Evolutionary conservation across 768 basidiomycete genomes (phyloP).

Genomic region (Amanita phalloides): DNA sequence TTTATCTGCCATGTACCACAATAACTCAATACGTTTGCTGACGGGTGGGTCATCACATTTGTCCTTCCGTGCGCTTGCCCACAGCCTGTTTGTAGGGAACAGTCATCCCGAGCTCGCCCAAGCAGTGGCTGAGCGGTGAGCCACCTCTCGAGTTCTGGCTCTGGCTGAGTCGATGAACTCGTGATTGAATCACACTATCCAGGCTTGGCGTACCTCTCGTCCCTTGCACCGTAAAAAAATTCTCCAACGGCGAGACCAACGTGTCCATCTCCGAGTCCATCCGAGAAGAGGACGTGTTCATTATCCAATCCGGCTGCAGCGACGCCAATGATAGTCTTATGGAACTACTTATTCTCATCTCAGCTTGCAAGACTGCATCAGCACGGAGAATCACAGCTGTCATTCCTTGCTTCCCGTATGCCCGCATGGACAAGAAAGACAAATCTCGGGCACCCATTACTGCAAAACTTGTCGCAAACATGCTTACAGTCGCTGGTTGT

Average conservation of each 20-base stretch:
- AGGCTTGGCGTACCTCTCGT: conserved; percentile 87
- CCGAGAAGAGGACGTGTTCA: conserved; percentile 97
- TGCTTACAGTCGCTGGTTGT: conserved; percentile 93
- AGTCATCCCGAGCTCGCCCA: conserved; percentile 97
- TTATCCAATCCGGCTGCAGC: conserved; percentile 83
- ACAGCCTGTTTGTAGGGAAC: conserved; percentile 53
- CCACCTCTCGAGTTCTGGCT: conserved; percentile 35
- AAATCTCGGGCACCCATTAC: conserved; percentile 94
- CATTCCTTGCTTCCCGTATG: conserved; percentile 96
- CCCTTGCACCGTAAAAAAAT: conserved; percentile 78
- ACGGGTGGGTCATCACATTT: conserved; percentile 37
- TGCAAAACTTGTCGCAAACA: conserved; percentile 96
- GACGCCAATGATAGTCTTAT: conserved; percentile 96
- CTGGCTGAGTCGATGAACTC: conserved; percentile 33
- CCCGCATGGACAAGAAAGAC: conserved; percentile 97
- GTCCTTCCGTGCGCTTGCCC: conserved; percentile 3
- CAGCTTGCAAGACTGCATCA: conserved; percentile 94
- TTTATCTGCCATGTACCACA: conserved; percentile 54
- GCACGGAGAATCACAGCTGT: conserved; percentile 94
- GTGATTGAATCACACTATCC: conserved; percentile 34
- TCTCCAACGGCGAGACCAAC: conserved; percentile 92
- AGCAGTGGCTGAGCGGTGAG: conserved; percentile 94
- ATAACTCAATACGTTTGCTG: conserved; percentile 69
- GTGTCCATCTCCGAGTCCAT: conserved; percentile 93
- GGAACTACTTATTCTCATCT: conserved; percentile 98